Conservation (phyloP, 352 stramenopile species). For the Blastocystis sp. region DNA sequence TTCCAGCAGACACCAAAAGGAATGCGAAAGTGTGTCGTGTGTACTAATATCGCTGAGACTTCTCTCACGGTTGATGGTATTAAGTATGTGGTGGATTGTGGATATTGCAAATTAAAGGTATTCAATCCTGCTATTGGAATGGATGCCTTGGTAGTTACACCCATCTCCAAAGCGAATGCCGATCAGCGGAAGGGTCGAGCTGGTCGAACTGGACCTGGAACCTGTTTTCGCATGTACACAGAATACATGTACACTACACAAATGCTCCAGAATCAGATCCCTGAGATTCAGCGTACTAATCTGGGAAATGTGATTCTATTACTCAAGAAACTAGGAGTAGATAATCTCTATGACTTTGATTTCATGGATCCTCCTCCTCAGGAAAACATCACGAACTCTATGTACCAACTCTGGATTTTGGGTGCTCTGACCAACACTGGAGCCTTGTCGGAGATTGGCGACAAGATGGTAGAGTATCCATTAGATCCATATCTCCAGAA, state of each 20-base stretch:
- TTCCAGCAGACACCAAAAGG: constrained; percentile 70
- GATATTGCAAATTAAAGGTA: constrained; percentile 97
- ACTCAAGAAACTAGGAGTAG: constrained; percentile 93
- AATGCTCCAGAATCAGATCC: constrained; percentile 92
- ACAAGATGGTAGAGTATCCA: constrained; percentile 96
- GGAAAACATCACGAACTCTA: constrained; percentile 94
- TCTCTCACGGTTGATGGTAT: constrained; percentile 92
- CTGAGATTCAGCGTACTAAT: constrained; percentile 96
- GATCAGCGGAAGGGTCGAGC: constrained; percentile 91
- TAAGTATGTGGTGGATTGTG: constrained; percentile 94
- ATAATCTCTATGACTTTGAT: constrained; percentile 90
- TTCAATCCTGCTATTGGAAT: constrained; percentile 99
- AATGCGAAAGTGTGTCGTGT: constrained; percentile 92
- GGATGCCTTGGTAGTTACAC: constrained; percentile 90
- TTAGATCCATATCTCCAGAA: constrained; percentile 89
- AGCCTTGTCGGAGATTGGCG: constrained; percentile 88
- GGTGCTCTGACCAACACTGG: constrained; percentile 94
- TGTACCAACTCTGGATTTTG: constrained; percentile 98
- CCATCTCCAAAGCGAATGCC: constrained; percentile 92
- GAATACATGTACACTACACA: constrained; percentile 93
- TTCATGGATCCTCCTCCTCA: constrained; percentile 96
- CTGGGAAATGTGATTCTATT: constrained; percentile 92
- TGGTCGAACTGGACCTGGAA: constrained; percentile 80
- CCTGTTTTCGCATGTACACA: constrained; percentile 80
- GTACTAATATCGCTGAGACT: constrained; percentile 95